Evolutionary conservation across 2,329 filamentous ascomycete genomes (phyloP).

Genomic region (Aspergillus eucalypticola): DNA sequence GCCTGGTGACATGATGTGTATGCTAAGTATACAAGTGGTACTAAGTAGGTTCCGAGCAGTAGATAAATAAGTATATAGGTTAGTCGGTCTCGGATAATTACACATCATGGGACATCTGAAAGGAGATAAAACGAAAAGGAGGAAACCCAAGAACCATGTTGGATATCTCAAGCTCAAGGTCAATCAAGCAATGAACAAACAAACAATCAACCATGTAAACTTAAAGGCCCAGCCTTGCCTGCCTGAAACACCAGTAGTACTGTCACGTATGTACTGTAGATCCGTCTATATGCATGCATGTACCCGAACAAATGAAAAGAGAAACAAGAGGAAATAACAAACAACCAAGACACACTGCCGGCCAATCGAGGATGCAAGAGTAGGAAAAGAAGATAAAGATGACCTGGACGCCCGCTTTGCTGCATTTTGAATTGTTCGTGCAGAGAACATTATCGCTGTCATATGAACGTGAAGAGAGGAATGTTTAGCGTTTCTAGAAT

Average conservation of each 20-base stretch:
- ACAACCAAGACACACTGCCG: background rate
- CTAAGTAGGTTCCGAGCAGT: too few species aligned
- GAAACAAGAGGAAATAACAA: too few species aligned
- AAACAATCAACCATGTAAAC: slow-evolving; percentile 1
- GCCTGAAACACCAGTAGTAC: slow-evolving; percentile 9
- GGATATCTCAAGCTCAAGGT: slow-evolving; percentile 22
- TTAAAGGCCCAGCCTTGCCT: background rate
- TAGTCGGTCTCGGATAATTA: background rate
- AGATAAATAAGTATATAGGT: too few species aligned
- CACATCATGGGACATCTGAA: background rate
- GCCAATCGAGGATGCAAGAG: background rate
- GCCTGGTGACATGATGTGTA: too few species aligned
- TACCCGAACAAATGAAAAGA: slow-evolving; percentile 2
- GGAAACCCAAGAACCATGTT: slow-evolving; percentile 17
- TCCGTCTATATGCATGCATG: slow-evolving; percentile 10
- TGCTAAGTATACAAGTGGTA: too few species aligned
- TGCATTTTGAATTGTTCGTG: background rate
- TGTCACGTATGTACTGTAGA: slow-evolving; percentile 1
- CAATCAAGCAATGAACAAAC: slow-evolving; percentile 5
- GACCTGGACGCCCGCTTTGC: slow-evolving; percentile 9
- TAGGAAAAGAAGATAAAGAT: background rate
- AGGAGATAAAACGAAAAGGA: slow-evolving; percentile 8
- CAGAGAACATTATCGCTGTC: background rate
- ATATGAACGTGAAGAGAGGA: background rate
- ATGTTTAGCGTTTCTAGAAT: background rate